Base-by-base conservation (phyloP, 306 rosid species). In the Luffa acutangula region DNA sequence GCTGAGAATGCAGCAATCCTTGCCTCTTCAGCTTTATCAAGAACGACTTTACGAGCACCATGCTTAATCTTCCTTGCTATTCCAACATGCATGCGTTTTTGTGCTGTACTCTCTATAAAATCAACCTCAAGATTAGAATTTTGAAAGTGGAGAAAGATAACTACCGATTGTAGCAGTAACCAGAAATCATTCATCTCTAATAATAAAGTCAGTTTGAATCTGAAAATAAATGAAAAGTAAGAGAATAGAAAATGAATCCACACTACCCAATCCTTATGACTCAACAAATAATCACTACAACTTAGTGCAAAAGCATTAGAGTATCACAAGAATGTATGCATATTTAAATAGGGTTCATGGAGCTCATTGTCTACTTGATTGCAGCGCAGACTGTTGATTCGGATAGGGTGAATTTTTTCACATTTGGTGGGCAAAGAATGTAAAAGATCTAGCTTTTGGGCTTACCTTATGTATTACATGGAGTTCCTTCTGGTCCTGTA, bases 11-110 rank as follows among this genome's bases (percentile, higher is more conserved):
- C 97, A 82, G 92, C 96, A 83, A 79, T 63, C 90, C 97, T 92
- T 42, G 97, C 98, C 87, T 95, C 98, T 85, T 95, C 98, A 75
- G 98, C 98, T 86, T 92, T 91, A 82, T 91, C 98, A 48, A 95
- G 88, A 84, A 92, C 97, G 64, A 95, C 86, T 90, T 89, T 95
- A 79, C 97, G 92, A 77, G 98, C 97, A 83, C 97, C 97, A 53
- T 91, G 89, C 90, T 95, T 95, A 78, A 95, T 95, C 91, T 95
- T 95, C 91, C 87, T 92, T 58, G 97, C 97, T 59, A 89, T 87
- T 82, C 97, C 93, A 75, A 90, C 62, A 82, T 91, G 97, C 45
- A 90, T 59, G 59, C 90, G 88, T 88, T 89, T 90, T 87, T 85
- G 92, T 80, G 93, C 90, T 82, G 90, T 89, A 85, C 88, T 92